A percentile compares a stretch with the other conserved stretches of the same genome.
Evolutionary conservation across 2,329 filamentous ascomycete genomes (phyloP).

Genomic region (Plenodomus lindquistii): DNA sequence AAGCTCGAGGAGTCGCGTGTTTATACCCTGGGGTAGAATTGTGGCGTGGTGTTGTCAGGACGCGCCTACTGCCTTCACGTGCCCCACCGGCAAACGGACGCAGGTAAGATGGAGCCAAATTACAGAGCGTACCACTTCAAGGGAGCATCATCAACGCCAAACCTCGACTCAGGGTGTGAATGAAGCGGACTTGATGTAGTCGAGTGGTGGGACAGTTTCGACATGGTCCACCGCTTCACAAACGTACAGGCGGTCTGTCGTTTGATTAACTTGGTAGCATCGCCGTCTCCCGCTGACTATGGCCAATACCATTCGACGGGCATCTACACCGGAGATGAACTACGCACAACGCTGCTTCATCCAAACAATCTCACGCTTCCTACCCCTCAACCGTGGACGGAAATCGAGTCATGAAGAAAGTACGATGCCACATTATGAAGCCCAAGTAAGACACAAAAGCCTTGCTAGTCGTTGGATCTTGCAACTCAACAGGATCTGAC

Average conservation of each 20-base stretch:
- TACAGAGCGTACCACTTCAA: neutral
- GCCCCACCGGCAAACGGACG: conserved; percentile 15
- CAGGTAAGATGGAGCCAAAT: conserved; percentile 1
- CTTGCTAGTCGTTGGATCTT: neutral
- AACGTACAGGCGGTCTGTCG: neutral
- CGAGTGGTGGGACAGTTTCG: neutral
- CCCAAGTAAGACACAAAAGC: neutral
- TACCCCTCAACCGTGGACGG: neutral
- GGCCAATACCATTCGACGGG: neutral
- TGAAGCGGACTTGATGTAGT: neutral
- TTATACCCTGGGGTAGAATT: conserved; percentile 9
- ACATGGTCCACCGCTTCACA: neutral
- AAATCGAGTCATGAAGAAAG: neutral
- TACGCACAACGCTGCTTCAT: neutral
- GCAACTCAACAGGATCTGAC: neutral
- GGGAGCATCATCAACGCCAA: neutral
- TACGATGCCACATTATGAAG: neutral
- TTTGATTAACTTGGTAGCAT: too few species aligned
- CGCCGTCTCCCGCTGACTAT: neutral
- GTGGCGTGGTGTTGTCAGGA: conserved; percentile 12
- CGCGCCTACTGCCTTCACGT: conserved; percentile 17
- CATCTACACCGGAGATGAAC: neutral
- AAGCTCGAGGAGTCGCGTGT: conserved; percentile 4
- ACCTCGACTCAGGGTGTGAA: too few species aligned
- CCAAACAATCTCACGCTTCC: neutral